phyloP scores from a whole-genome alignment of 2,329 filamentous ascomycete genomes.

The Claviceps cyperi region DNA sequence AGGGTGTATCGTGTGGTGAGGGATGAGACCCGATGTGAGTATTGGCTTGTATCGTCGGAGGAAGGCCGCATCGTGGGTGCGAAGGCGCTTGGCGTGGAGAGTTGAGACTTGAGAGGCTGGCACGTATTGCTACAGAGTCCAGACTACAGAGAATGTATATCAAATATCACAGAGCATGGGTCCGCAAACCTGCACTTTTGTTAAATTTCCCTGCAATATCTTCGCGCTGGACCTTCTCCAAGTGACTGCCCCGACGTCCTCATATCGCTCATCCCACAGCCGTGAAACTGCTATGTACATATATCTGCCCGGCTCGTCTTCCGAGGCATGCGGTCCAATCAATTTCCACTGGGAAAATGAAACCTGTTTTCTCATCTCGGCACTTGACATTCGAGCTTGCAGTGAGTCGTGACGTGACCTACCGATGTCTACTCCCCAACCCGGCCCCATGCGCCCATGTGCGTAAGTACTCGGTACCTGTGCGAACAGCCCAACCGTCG shows the following conservation, averaged over 20 bases:
- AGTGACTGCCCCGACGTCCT: too few relatives aligned
- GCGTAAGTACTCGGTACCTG: too few relatives aligned
- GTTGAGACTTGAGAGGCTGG: slow-evolving; percentile 4
- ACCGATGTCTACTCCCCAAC: too few relatives aligned
- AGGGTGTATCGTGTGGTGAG: slow-evolving; percentile 59
- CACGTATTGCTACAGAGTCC: too few relatives aligned
- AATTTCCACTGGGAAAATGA: background rate
- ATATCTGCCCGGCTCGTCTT: too few relatives aligned
- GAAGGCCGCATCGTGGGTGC: slow-evolving; percentile 56
- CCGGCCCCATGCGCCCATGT: too few relatives aligned
- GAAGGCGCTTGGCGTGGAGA: slow-evolving; percentile 65
- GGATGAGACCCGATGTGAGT: slow-evolving; percentile 53
- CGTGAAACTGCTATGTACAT: too few relatives aligned
- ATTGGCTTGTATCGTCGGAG: slow-evolving; percentile 60
- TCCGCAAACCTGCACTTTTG: background rate
- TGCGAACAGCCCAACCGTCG: too few relatives aligned
- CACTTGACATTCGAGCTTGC: background rate
- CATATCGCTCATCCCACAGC: too few relatives aligned
- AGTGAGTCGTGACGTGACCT: too few relatives aligned
- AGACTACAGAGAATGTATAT: too few relatives aligned
- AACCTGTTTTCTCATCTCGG: background rate
- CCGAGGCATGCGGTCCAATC: background rate
- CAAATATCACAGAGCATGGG: too few relatives aligned
- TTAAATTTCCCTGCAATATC: background rate
- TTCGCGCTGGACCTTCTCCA: background rate